phyloP scores from a whole-genome alignment of 2,329 filamentous ascomycete genomes.

The Zymoseptoria tritici region DNA sequence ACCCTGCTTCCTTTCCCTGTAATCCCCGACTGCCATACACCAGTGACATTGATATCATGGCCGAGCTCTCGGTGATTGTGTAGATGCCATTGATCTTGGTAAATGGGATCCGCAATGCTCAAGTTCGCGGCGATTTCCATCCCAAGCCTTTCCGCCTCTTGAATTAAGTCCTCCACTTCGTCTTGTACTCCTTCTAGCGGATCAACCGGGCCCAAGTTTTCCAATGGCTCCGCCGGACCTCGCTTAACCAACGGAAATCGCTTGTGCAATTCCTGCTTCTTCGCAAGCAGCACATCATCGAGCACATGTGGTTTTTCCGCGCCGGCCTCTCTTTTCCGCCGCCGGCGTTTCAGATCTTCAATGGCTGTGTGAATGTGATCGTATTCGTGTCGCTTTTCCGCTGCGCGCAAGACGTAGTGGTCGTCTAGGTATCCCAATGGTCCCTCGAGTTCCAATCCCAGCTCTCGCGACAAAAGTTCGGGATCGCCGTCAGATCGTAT shows the following conservation, averaged over 20 bases:
- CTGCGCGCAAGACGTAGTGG: slow-evolving; percentile 80
- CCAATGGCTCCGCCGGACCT: slow-evolving; percentile 21
- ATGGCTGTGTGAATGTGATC: slow-evolving; percentile 42
- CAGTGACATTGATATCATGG: slow-evolving; percentile 94
- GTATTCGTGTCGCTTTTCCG: slow-evolving; percentile 48
- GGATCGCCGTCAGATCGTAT: slow-evolving; percentile 61
- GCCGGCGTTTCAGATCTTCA: slow-evolving; percentile 47
- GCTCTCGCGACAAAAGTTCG: slow-evolving; percentile 58
- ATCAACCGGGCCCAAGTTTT: not conserved
- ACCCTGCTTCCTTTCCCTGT: slow-evolving; percentile 85
- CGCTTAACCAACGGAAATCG: slow-evolving; percentile 53
- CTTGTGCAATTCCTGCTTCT: slow-evolving; percentile 65
- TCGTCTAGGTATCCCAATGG: slow-evolving; percentile 67
- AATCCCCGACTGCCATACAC: slow-evolving; percentile 81
- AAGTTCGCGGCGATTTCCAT: slow-evolving; percentile 56
- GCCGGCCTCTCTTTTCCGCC: slow-evolving; percentile 54
- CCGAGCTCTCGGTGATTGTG: slow-evolving; percentile 73
- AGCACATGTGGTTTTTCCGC: slow-evolving; percentile 49
- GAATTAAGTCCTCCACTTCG: slow-evolving; percentile 1
- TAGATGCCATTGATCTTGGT: slow-evolving; percentile 91
- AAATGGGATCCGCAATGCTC: slow-evolving; percentile 82
- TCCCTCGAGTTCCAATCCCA: slow-evolving; percentile 76
- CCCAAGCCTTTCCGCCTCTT: slow-evolving; percentile 50
- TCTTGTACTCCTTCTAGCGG: slow-evolving; percentile 2
- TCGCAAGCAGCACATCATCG: slow-evolving; percentile 66